phyloP scores from a whole-genome alignment of 1,284 basidiomycete genomes.

The Hymenochaete sp. region DNA sequence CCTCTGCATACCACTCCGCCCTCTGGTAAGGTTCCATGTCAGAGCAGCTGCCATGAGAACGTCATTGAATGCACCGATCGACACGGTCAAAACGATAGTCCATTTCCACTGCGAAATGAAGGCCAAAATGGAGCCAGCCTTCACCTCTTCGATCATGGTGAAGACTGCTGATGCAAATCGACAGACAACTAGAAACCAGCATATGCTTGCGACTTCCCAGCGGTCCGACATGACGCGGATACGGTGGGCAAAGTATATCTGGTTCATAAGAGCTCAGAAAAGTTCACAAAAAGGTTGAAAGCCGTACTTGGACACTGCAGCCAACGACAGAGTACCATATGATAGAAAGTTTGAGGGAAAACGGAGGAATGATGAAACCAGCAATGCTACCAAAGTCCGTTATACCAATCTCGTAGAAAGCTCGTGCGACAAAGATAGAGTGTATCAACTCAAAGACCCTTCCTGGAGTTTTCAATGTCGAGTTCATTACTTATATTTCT shows the following conservation, averaged over 20 bases:
- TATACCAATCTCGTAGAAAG: constrained; percentile 1
- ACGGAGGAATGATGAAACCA: not conserved
- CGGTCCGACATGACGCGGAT: constrained; percentile 6
- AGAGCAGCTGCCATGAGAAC: constrained; percentile 3
- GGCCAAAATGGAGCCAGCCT: not conserved
- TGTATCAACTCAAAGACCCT: constrained; percentile 6
- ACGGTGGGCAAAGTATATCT: not conserved
- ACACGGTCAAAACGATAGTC: not conserved
- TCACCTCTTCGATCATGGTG: not conserved
- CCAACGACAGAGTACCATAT: not conserved
- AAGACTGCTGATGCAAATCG: constrained; percentile 1
- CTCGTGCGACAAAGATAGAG: constrained; percentile 1
- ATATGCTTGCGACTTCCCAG: constrained; percentile 2
- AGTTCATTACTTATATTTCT: not conserved
- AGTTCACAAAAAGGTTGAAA: not conserved
- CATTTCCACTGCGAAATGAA: not conserved
- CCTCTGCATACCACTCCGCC: not conserved
- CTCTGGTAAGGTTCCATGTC: not conserved
- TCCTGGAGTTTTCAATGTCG: not conserved
- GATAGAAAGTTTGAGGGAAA: constrained; percentile 1
- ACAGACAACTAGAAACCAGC: not conserved
- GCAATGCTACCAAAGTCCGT: not conserved
- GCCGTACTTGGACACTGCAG: constrained; percentile 1
- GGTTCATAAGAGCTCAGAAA: not conserved
- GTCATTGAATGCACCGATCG: constrained; percentile 4